Base-by-base conservation (phyloP, 129 eudicot species). In the Pseudognaphalium luteoalbum region DNA sequence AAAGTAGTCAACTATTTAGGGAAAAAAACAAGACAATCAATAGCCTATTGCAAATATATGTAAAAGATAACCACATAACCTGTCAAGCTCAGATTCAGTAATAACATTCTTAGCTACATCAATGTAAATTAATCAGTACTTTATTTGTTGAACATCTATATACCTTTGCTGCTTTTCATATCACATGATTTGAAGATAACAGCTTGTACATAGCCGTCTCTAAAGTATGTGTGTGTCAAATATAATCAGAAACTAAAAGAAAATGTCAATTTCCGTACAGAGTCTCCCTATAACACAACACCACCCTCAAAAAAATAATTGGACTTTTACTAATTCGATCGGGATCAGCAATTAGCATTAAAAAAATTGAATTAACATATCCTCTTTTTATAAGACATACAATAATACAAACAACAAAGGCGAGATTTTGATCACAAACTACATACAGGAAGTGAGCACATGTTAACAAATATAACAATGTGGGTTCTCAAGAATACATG, bases 1-100 rank as follows among this genome's bases (percentile, higher is more conserved):
- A 47, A 51, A n/a, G 42, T 21, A 25, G 61, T 70, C 62, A 70
- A 50, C 62, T 47, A n/a, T 29, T 70, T 37, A 70, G 35, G 25
- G 28, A 25, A 25, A 28, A 58, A 58, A 3, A 29, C n/a, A 70
- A 5, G 29, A 70, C 14, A 32, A 70, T 17, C 19, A n/a, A 37
- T 50, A 29, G 28, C 16, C 60, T 25, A 30, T 59, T 21, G 32
- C 64, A 59, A 59, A 21, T 2, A 34, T 41, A 35, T 41, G 73
- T 42, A 8, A 4, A 59, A 2, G 17, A 12, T 1, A 47, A 9
- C 12, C 4, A 69, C 21, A 47, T n/a, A 66, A 16, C 74, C 28
- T 12, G 56, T 68, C 63, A 70, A 51, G 17, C 17, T 44, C 74
- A 50, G 7, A 50, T 51, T 70, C 28, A 25, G n/a, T 32, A 51